A percentile compares a stretch with the other conserved stretches of the same genome.
Conservation (phyloP, 306 rosid genomes). For the Phaseolus lunatus region DNA sequence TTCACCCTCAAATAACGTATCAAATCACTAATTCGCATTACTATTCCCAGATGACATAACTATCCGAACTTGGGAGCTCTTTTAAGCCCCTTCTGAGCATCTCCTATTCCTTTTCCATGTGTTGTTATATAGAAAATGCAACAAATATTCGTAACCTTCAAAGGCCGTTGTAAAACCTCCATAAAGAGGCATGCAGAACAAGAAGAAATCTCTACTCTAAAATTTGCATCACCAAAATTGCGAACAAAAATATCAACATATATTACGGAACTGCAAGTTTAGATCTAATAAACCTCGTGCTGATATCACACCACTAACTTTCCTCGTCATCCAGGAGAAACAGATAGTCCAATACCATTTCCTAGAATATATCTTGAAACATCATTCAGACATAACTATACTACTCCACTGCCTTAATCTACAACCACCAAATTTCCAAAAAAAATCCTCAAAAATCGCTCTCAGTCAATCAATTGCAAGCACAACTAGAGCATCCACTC, state of each 20-base stretch:
- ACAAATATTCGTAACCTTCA: slow-evolving; percentile 8
- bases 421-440: neutral
- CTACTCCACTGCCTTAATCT: neutral
- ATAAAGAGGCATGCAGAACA: neutral
- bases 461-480: neutral
- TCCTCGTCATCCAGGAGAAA: neutral
- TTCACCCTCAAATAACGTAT: slow-evolving; percentile 1
- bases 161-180: neutral
- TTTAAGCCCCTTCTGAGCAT: slow-evolving; percentile 5
- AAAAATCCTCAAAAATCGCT: slow-evolving; percentile 8
- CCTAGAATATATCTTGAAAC: neutral
- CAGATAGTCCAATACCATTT: slow-evolving; percentile 12
- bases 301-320: neutral
- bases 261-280: neutral
- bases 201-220: neutral
- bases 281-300: neutral
- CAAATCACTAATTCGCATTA: neutral
- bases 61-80: neutral
- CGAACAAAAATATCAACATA: neutral
- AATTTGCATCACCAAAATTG: neutral
- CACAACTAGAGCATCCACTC: slow-evolving; percentile 15
- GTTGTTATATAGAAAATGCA: neutral
- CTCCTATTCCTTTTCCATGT: neutral
- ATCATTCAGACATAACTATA: neutral
- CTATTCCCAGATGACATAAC: slow-evolving; percentile 1